phyloP scores from a whole-genome alignment of 257 asterid species.

The Buddleja alternifolia region DNA sequence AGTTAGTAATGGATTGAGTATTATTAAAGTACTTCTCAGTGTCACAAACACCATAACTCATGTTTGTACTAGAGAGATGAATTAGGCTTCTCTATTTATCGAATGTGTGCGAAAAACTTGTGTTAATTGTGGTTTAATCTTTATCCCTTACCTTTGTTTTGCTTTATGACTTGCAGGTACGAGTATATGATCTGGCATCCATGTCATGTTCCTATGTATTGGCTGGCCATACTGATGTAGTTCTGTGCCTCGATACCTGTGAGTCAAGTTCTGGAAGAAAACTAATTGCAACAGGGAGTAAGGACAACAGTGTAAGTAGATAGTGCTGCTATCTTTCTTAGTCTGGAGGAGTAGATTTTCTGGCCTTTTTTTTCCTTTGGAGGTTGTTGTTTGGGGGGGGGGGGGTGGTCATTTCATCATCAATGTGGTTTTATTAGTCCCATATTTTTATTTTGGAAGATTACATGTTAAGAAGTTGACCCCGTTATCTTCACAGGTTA shows the following conservation, averaged over 20 bases:
- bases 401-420: neutral
- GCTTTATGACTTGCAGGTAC: slow-evolving; percentile 55
- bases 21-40: neutral
- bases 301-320: slow-evolving; percentile 79
- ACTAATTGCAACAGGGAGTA: slow-evolving; percentile 88
- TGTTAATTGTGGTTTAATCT: slow-evolving; percentile 17
- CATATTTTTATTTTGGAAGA: neutral
- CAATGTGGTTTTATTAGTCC: neutral
- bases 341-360: slow-evolving; percentile 14
- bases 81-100: neutral
- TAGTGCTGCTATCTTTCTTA: slow-evolving; percentile 7
- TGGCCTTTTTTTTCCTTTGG: neutral
- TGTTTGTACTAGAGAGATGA: neutral
- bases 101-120: slow-evolving; percentile 6
- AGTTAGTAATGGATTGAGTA: neutral
- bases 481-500: slow-evolving; percentile 59
- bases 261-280: slow-evolving; percentile 65
- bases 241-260: slow-evolving; percentile 88
- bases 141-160: slow-evolving; percentile 13
- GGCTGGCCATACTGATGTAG: slow-evolving; percentile 86
- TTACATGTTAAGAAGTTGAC: slow-evolving; percentile 27
- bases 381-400: too few species aligned
- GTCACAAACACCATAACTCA: neutral
- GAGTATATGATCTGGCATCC: slow-evolving; percentile 90
- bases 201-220: slow-evolving; percentile 95